phyloP scores from a whole-genome alignment of 2,329 filamentous ascomycete genomes.

The Ophiocordyceps camponoti-saundersi region DNA sequence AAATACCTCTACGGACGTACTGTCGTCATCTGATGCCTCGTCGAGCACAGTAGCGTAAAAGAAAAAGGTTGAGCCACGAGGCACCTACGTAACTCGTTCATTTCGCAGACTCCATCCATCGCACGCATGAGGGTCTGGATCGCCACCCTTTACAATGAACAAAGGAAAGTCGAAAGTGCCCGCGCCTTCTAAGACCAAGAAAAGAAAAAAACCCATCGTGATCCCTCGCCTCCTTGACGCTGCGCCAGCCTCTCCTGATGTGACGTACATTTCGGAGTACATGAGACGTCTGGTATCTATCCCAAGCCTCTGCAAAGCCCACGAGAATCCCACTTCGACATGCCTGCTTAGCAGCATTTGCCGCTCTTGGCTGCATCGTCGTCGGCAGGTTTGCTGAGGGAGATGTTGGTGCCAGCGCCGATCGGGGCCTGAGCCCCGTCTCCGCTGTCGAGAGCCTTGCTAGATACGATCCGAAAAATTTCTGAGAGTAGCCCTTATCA shows the following conservation, averaged over 20 bases:
- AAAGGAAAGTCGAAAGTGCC: constrained; percentile 21
- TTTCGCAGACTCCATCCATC: constrained; percentile 12
- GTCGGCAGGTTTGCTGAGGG: constrained; percentile 73
- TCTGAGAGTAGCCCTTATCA: constrained; percentile 34
- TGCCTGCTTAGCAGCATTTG: constrained; percentile 55
- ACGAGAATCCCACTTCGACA: constrained; percentile 7
- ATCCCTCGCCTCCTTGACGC: constrained; percentile 15
- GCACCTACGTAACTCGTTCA: constrained; percentile 19
- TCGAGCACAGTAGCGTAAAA: not conserved
- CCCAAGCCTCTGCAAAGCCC: constrained; percentile 9
- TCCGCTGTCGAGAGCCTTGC: constrained; percentile 86
- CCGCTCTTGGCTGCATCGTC: constrained; percentile 58
- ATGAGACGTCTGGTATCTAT: constrained; percentile 17
- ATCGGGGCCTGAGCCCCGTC: constrained; percentile 68
- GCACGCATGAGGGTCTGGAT: not conserved
- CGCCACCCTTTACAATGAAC: constrained; percentile 11
- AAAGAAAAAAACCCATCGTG: constrained; percentile 15
- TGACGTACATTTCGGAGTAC: constrained; percentile 16
- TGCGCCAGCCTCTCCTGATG: constrained; percentile 14
- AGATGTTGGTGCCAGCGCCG: constrained; percentile 65
- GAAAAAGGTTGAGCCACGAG: not conserved
- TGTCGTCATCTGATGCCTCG: not conserved
- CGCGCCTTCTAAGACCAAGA: constrained; percentile 21
- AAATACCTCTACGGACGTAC: not conserved
- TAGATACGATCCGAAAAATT: constrained; percentile 98